Percentiles rank a stretch among this genome's conserved stretches.
These are phyloP conservation scores for Paraleonurus japonicus DNA, from an alignment of 257 asterid species.

Conservation along the genomic window DNA sequence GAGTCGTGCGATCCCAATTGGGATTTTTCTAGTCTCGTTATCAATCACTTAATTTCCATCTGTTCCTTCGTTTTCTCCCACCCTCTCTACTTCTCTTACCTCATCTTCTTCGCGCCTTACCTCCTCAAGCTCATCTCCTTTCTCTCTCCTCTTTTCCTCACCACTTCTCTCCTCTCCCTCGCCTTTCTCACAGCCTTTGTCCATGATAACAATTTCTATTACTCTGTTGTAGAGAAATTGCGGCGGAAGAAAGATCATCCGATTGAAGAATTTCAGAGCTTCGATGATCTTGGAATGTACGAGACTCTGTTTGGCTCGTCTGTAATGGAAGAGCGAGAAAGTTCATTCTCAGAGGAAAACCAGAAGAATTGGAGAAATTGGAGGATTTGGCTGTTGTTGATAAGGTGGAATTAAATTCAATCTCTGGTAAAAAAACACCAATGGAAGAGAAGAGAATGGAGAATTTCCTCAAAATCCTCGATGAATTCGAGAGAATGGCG, in stretches of 20 bases:
- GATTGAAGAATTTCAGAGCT: conserved; percentile 9
- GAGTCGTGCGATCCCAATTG: conserved; percentile 39
- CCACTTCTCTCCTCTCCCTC: conserved; percentile 55
- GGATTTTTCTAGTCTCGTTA: conserved; percentile 34
- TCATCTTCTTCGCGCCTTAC: conserved; percentile 65
- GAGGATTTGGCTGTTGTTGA: neutral
- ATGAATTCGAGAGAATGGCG: conserved; percentile 38
- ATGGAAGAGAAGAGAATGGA: conserved; percentile 40
- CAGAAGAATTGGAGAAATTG: neutral
- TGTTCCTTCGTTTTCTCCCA: conserved; percentile 50
- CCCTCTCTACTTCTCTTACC: conserved; percentile 60
- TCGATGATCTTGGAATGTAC: conserved; percentile 51
- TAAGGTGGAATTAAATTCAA: neutral
- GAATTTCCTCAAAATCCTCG: conserved; percentile 42
- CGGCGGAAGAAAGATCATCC: neutral
- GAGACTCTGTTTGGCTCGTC: conserved; percentile 42
- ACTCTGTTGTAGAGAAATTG: conserved; percentile 17
- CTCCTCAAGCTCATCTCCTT: conserved; percentile 52
- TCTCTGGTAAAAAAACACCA: neutral
- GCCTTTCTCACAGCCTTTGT: conserved; percentile 33
- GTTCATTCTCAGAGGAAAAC: conserved; percentile 1
- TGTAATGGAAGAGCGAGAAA: conserved; percentile 19
- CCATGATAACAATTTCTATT: neutral
- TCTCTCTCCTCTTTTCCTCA: conserved; percentile 71
- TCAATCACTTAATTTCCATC: conserved; percentile 37